phyloP scores from a whole-genome alignment of 2,329 filamentous ascomycete genomes.

The Clonostachys chloroleuca region DNA sequence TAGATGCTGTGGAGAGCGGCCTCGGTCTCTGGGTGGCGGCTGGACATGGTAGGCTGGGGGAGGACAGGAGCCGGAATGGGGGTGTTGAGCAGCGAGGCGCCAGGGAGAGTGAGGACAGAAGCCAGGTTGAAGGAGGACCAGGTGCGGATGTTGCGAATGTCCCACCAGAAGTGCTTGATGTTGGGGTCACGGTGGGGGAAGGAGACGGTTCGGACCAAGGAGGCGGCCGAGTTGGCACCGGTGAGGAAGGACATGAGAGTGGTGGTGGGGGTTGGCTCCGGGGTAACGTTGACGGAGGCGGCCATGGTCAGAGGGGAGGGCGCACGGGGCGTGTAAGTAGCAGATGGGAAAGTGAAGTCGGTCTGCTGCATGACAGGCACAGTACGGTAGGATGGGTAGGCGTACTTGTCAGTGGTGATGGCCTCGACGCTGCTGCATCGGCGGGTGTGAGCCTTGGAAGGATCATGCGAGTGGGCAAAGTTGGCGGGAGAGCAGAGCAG shows the following conservation, averaged over 20 bases:
- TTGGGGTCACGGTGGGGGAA: constrained; percentile 61
- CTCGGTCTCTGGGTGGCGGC: constrained; percentile 74
- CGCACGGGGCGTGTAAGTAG: constrained; percentile 37
- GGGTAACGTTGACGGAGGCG: constrained; percentile 26
- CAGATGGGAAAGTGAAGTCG: constrained; percentile 38
- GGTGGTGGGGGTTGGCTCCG: constrained; percentile 48
- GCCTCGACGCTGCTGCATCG: constrained; percentile 64
- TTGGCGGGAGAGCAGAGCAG: constrained; percentile 65
- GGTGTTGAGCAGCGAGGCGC: constrained; percentile 66
- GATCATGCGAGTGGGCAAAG: constrained; percentile 34
- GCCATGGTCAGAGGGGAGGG: constrained; percentile 36
- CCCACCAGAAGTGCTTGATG: constrained; percentile 92
- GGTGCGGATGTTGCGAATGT: constrained; percentile 78
- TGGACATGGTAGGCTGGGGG: constrained; percentile 49
- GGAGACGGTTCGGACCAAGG: constrained; percentile 75
- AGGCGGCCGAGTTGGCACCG: constrained; percentile 73
- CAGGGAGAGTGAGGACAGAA: constrained; percentile 68
- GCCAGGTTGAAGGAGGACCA: constrained; percentile 77
- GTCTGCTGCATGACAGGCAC: constrained; percentile 43
- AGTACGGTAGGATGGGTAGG: constrained; percentile 81
- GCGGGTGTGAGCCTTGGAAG: constrained; percentile 27
- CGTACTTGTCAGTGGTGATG: constrained; percentile 62
- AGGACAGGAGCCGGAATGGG: constrained; percentile 60
- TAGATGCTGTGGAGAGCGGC: constrained; percentile 71
- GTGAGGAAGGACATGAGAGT: constrained; percentile 78